Evolutionary conservation across 768 basidiomycete genomes (phyloP).

Genomic region (Tulasnella sp.): DNA sequence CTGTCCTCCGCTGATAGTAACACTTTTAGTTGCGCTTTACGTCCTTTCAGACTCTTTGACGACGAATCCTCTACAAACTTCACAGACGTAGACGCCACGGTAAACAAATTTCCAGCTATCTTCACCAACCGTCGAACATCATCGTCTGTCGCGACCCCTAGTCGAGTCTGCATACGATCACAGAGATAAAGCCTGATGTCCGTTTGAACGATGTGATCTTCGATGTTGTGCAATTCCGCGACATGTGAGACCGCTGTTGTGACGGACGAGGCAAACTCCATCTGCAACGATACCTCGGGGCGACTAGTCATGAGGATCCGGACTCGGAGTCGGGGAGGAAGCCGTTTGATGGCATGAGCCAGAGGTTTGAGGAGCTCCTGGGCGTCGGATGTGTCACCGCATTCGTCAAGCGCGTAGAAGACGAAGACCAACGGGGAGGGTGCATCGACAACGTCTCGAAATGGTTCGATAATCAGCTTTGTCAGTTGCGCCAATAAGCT

Average conservation of each 20-base stretch:
- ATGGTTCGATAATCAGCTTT: conserved; percentile 19
- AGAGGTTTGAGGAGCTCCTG: conserved; percentile 23
- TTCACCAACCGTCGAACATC: background rate
- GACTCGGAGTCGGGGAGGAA: conserved; percentile 23
- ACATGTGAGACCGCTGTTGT: background rate
- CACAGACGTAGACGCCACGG: conserved; percentile 1
- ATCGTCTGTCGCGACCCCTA: background rate
- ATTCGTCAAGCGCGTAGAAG: conserved; percentile 33
- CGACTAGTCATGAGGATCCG: conserved; percentile 29
- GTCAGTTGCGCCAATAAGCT: conserved; percentile 21
- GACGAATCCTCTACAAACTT: background rate
- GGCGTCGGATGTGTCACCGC: conserved; percentile 14
- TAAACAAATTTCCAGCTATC: background rate
- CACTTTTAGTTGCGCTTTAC: background rate
- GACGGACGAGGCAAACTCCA: background rate
- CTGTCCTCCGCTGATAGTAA: background rate
- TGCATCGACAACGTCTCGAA: background rate
- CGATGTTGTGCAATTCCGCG: conserved; percentile 15
- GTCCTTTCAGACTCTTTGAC: background rate
- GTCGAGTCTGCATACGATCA: background rate
- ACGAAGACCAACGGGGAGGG: conserved; percentile 25
- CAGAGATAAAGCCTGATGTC: conserved; percentile 16
- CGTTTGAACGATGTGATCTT: background rate
- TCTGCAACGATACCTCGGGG: conserved; percentile 25
- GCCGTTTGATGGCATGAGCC: conserved; percentile 8